Evolutionary conservation across 495 filamentous ascomycete species (phyloP), one percentile per base, ranked within the genome.

Genomic region (Talaromyces stipitatus): DNA sequence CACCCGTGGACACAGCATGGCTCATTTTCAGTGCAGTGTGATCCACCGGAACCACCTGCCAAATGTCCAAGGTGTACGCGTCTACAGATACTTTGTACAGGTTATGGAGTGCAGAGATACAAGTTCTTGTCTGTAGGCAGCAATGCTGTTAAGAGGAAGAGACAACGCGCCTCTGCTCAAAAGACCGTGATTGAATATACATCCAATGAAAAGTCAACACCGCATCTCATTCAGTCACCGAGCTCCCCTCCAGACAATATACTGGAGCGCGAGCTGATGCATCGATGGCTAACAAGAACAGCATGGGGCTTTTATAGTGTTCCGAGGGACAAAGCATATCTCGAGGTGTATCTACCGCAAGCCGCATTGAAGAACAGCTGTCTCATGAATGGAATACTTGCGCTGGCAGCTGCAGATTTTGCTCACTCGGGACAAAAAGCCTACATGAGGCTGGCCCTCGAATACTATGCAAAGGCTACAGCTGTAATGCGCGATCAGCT

Each of bases 281-380:
- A 52, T 29, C 27, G 48, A 18, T 52, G 48, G 48, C 14, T 52
- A 5, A 52, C 27, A 24, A 52, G 48, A 20, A 52, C 48, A n/a
- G 16, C 27, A 26, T 52, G 48, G 48, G 12, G 48, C 23, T 27
- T 52, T 27, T 52, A 28, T 30, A 30, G 5, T 24, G 14, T 52
- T 22, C 46, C 5, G 4, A 24, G 24, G 2, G 20, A 50, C 12
- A 50, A 12, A 24, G 3, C 8, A 50, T 50, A 22, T 6, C 46
- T 50, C 20, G 18, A 50, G 3, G 22, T 5, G 11, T 24, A 23
- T 50, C 24, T 50, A 50, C 46, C 46, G 24, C 46, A 24, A 20
- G 22, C 22, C 5, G 46, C 46, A 5, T 24, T 50, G 18, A 24
- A 1, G 7, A 50, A 50, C 12, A 50, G 6, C 11, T 50, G 12